These are phyloP conservation scores for Leccinellum albellum DNA, from an alignment of 768 basidiomycete genomes.

Conservation along the genomic window DNA sequence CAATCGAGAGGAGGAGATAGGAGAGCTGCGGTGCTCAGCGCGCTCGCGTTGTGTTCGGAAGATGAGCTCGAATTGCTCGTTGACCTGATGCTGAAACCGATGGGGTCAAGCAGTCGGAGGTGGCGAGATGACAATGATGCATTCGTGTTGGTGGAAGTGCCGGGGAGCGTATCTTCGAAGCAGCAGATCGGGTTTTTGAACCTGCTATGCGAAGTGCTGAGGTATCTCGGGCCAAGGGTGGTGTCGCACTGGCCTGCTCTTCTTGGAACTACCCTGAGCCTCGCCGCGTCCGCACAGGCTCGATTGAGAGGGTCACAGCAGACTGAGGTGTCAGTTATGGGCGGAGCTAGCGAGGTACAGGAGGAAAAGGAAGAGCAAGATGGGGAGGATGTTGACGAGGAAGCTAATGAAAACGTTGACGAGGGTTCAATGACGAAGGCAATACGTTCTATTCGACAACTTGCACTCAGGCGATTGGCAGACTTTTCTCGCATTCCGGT, in stretches of 20 bases:
- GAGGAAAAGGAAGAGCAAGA: constrained; percentile 46
- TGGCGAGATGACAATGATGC: constrained; percentile 15
- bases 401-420: constrained; percentile 35
- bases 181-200: constrained; percentile 87
- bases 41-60: constrained; percentile 65
- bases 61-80: constrained; percentile 75
- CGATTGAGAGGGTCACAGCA: constrained; percentile 37
- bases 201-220: constrained; percentile 80
- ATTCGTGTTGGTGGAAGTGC: constrained; percentile 32
- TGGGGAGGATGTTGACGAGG: constrained; percentile 35
- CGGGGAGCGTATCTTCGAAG: constrained; percentile 42
- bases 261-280: constrained; percentile 61
- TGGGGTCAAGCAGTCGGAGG: constrained; percentile 37
- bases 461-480: constrained; percentile 79
- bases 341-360: constrained; percentile 28
- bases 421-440: constrained; percentile 31
- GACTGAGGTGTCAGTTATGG: constrained; percentile 20
- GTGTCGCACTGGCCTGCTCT: constrained; percentile 70
- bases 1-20: constrained; percentile 61
- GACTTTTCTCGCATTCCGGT: constrained; percentile 82
- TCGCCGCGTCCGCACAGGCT: constrained; percentile 63
- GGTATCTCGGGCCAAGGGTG: constrained; percentile 73
- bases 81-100: constrained; percentile 82
- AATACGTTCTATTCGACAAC: constrained; percentile 66
- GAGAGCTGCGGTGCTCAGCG: constrained; percentile 68